Conservation (phyloP, 2,329 filamentous ascomycete genomes). For the Biscogniauxia mediterranea region DNA sequence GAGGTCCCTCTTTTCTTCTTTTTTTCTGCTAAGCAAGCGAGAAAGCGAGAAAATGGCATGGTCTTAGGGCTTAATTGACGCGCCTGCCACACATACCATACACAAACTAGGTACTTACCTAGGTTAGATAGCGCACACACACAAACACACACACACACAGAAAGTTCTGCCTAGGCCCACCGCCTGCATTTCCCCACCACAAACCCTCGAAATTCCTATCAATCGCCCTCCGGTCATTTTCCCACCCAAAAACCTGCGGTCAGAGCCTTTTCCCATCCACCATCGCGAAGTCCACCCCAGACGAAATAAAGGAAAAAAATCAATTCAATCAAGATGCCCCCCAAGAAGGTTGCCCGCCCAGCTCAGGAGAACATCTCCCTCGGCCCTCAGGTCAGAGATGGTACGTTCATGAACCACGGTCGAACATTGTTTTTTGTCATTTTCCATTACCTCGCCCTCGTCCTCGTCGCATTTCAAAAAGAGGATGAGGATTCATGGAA, state of each 20-base stretch:
- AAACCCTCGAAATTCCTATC: slow-evolving; percentile 10
- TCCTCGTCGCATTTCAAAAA: too few relatives aligned
- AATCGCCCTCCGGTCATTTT: slow-evolving; percentile 15
- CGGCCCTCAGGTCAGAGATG: slow-evolving; percentile 94
- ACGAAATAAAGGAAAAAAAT: slow-evolving; percentile 15
- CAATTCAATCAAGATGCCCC: slow-evolving; percentile 71
- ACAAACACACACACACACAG: too few relatives aligned
- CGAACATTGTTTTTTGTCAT: neutral
- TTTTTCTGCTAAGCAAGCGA: slow-evolving; percentile 3
- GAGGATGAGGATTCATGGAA: neutral
- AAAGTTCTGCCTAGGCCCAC: slow-evolving; percentile 24
- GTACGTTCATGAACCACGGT: slow-evolving; percentile 49
- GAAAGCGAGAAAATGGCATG: slow-evolving; percentile 1
- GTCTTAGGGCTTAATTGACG: slow-evolving; percentile 20
- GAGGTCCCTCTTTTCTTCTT: slow-evolving; percentile 13
- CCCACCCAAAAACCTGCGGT: slow-evolving; percentile 10
- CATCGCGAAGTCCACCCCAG: slow-evolving; percentile 33
- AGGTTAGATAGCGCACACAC: too few relatives aligned
- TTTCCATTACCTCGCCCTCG: neutral
- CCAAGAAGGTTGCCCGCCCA: slow-evolving; percentile 83
- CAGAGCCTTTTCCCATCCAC: slow-evolving; percentile 20
- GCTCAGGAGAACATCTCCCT: slow-evolving; percentile 97
- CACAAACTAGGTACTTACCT: too few relatives aligned
- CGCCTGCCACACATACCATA: too few relatives aligned
- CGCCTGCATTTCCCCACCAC: slow-evolving; percentile 21